These are phyloP conservation scores for Carex parvula DNA, from an alignment of 176 grass and related monocot species.

Conservation along the genomic window DNA sequence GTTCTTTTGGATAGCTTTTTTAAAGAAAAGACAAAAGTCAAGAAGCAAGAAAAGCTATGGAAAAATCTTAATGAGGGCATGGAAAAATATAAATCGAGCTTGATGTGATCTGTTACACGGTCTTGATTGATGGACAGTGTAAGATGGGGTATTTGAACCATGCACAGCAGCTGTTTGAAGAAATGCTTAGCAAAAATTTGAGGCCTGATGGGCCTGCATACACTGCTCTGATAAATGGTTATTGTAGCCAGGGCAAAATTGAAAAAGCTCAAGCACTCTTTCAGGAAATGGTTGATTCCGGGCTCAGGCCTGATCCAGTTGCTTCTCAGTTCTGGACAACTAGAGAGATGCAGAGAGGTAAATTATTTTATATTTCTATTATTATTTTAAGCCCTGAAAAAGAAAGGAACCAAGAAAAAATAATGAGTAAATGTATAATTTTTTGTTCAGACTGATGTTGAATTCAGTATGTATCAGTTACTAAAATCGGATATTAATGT, in stretches of 20 bases:
- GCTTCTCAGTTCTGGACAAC: constrained; percentile 41
- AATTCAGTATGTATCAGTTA: not conserved
- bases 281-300: constrained; percentile 60
- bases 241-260: constrained; percentile 58
- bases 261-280: constrained; percentile 47
- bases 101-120: constrained; percentile 70
- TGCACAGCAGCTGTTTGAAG: constrained; percentile 57
- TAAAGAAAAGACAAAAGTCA: constrained; percentile 38
- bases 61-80: constrained; percentile 8
- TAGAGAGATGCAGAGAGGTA: constrained; percentile 6
- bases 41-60: constrained; percentile 36
- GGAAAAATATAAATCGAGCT: constrained; percentile 43
- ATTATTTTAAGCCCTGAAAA: not conserved
- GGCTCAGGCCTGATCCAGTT: constrained; percentile 37
- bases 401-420: not conserved
- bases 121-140: constrained; percentile 71
- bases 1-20: constrained; percentile 39
- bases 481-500: not conserved
- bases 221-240: constrained; percentile 61
- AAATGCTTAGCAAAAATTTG: constrained; percentile 56
- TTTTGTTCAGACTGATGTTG: not conserved
- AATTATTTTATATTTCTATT: not conserved
- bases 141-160: constrained; percentile 52
- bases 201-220: constrained; percentile 53
- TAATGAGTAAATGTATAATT: not conserved